Evolutionary conservation across 2,329 filamentous ascomycete species (phyloP).

Genomic region (Paraphoma chrysanthemicola): DNA sequence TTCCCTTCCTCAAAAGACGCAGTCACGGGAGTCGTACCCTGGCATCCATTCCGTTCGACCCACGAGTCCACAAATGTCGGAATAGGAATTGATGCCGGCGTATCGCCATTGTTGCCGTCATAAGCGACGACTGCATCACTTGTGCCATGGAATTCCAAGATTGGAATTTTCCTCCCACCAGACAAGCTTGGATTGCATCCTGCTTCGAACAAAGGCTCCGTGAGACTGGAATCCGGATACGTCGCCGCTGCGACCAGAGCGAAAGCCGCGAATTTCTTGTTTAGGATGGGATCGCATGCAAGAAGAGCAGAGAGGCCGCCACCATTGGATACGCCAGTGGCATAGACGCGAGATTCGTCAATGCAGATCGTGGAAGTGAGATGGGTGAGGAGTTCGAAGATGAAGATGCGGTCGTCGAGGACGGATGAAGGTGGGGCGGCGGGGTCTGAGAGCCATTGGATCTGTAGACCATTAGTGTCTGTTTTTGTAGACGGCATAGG

Average conservation of each 20-base stretch:
- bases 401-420: conserved; percentile 55
- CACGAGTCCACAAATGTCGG: conserved; percentile 17
- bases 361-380: conserved; percentile 53
- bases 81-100: conserved; percentile 22
- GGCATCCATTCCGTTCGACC: conserved; percentile 16
- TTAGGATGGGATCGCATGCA: conserved; percentile 53
- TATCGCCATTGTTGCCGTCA: conserved; percentile 21
- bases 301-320: conserved; percentile 57
- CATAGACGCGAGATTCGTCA: conserved; percentile 52
- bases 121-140: conserved; percentile 32
- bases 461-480: background rate
- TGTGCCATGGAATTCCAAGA: conserved; percentile 28
- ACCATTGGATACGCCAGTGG: conserved; percentile 61
- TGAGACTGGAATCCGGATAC: conserved; percentile 40
- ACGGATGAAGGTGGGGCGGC: conserved; percentile 32
- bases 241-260: conserved; percentile 54
- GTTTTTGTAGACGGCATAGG: background rate
- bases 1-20: conserved; percentile 14
- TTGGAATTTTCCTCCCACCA: conserved; percentile 13
- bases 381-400: conserved; percentile 47
- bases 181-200: conserved; percentile 12
- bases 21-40: background rate
- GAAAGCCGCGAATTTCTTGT: conserved; percentile 55
- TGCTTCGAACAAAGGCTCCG: conserved; percentile 23
- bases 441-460: conserved; percentile 53